Evolutionary conservation across 106 monocot species (phyloP).

Genomic region (Dioscorea zingiberensis): DNA sequence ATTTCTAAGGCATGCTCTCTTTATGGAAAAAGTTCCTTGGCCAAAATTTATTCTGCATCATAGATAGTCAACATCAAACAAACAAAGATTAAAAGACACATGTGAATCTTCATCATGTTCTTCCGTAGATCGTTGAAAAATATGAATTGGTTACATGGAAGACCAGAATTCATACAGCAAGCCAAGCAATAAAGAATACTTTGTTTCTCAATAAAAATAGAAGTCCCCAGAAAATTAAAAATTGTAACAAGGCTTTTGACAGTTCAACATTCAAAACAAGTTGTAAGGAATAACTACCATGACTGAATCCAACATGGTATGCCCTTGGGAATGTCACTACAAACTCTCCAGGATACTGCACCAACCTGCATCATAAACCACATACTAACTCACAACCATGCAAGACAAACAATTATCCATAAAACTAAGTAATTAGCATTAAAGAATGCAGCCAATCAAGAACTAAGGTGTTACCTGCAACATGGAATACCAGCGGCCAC

Average conservation of each 20-base stretch:
- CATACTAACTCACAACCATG: neutral
- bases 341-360: slow-evolving; percentile 96
- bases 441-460: too few relatives aligned
- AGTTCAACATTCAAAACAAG: neutral
- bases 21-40: too few relatives aligned
- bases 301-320: slow-evolving; percentile 97
- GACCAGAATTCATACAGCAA: too few relatives aligned
- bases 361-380: slow-evolving; percentile 59
- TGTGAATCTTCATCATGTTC: too few relatives aligned
- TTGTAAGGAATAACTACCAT: slow-evolving; percentile 48
- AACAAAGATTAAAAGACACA: too few relatives aligned
- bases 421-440: too few relatives aligned
- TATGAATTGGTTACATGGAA: too few relatives aligned
- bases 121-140: too few relatives aligned
- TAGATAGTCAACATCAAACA: too few relatives aligned
- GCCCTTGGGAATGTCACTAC: slow-evolving; percentile 99
- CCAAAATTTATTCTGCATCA: too few relatives aligned
- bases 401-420: neutral
- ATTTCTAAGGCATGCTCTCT: too few relatives aligned
- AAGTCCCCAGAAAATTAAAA: neutral
- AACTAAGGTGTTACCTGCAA: slow-evolving; percentile 54
- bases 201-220: neutral
- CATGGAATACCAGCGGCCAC: slow-evolving; percentile 71
- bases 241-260: neutral
- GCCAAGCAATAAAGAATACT: too few relatives aligned